Base-by-base conservation (phyloP, 2,329 filamentous ascomycete species). In the Emergomyces africanus region DNA sequence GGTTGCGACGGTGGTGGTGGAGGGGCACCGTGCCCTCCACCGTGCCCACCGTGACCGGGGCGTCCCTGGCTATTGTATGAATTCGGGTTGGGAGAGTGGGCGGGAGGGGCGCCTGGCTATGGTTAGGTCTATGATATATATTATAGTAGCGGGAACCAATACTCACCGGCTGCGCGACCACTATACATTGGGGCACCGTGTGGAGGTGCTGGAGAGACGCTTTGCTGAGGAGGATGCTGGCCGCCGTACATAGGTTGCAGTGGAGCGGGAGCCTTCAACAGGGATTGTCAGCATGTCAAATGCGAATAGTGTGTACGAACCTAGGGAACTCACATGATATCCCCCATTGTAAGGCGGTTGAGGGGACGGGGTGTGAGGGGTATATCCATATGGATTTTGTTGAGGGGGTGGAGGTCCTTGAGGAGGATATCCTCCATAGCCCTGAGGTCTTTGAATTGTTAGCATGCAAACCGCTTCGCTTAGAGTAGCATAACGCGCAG, bases 1-100 rank as follows among this genome's bases (percentile, higher is more conserved):
- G 86, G 79, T 58, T 81, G 76, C 60, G 78, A 71, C 20, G 87
- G 86, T 8, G 88, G 88, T 57, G 85, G 82, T 1, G 84, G 79
- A 56, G 88, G 88, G 9, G 76, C 81, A 64, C 72, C 72, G 56
- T 79, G 78, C 64, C 44, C 44, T 25, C 15, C 20, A 14, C 44
- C 10, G 9, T 50, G 48, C 5, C 41, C 41, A n/a, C 41, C 41
- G 1, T 44, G 41, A 1, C 48, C 48, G 30, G 25, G 15, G 20
- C 15, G 15, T 35, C 51, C 8, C 30, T 55, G 39, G 15, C 18
- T 23, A 18, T 82, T 73, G 72, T 79, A 83, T 64, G 78, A 75
- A 68, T 83, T 82, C 58, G 79, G 76, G 68, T 77, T 78, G 61
- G 48, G 48, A 33, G 68, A 68, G 10, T 74, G 72, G 15, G 66